Base-by-base conservation (phyloP, 208 protist genomes). In the Acanthamoeba healyi region DNA sequence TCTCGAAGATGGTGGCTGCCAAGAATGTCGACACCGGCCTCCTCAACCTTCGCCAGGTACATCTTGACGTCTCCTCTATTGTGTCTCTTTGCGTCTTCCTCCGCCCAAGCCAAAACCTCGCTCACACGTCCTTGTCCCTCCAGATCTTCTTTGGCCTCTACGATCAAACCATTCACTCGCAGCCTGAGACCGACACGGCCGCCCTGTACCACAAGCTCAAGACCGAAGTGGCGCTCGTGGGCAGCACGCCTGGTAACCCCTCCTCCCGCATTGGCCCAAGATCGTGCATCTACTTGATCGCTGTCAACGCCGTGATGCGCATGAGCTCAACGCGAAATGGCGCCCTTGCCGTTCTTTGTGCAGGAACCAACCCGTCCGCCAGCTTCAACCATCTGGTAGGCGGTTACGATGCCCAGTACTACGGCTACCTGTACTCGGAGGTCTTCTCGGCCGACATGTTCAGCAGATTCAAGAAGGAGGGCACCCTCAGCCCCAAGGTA, bases 341-440 rank as follows among this genome's bases (percentile, higher is more conserved):
- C 46, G 96, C 95, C 54, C 56, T 97, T 15, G 84, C 93, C 1
- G 95, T 96, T n/a, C n/a, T n/a, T n/a, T 77, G 95, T 14, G 3
- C 89, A 61, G 63, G 42, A 2, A 94, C 89, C 44, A 79, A 84
- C 49, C 89, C 89, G 36, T 24, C 63, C 3, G 89, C 89, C 19
- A 81, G 65, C n/a, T 98, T 97, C 77, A 26, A n/a, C 32, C 77
- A 63, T 24, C 49, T 51, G 29, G 14, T 22, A 4, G 40, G 46
- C 26, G 46, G 96, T 6, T 98, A 98, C 38, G 96, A 97, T 90
- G 94, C 95, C 5, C 84, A 94, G 65, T 98, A 98, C 86, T 98
- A 98, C 82, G 96, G 96, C n/a, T 98, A 98, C 84, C 84, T 97
- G 79, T 98, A 96, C 84, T 79, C 36, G 40, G 95, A 98, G 93